Evolutionary conservation across 2,329 filamentous ascomycete genomes (phyloP).

Genomic region (Colletotrichum agaves): DNA sequence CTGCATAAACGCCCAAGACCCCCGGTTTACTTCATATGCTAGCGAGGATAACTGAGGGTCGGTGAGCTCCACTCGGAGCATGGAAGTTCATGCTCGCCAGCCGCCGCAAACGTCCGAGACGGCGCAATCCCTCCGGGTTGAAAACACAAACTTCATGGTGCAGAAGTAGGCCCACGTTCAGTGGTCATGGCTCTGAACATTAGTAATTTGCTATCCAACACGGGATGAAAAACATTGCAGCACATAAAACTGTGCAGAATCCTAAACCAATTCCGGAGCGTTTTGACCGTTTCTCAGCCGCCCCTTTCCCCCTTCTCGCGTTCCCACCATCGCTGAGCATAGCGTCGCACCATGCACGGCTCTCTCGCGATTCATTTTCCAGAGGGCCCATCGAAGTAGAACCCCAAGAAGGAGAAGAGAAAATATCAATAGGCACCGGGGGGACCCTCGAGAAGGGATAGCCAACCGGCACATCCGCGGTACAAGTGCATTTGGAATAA

Average conservation of each 20-base stretch:
- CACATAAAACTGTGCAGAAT: neutral
- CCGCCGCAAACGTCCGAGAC: conserved; percentile 4
- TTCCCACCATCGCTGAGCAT: neutral
- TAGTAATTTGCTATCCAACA: too few relatives aligned
- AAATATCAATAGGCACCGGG: neutral
- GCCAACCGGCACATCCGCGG: conserved; percentile 37
- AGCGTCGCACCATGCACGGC: conserved; percentile 32
- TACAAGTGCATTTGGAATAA: conserved; percentile 35
- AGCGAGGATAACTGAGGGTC: neutral
- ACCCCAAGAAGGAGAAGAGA: neutral
- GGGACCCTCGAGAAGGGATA: neutral
- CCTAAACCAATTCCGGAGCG: conserved; percentile 18
- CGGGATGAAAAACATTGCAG: neutral
- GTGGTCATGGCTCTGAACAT: too few relatives aligned
- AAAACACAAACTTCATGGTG: too few relatives aligned
- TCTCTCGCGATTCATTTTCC: conserved; percentile 32
- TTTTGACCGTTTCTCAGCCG: neutral
- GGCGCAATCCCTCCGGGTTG: neutral
- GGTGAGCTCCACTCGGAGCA: neutral
- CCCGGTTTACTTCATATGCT: conserved; percentile 18
- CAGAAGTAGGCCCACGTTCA: too few relatives aligned
- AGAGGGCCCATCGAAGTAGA: conserved; percentile 10
- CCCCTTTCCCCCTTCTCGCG: neutral
- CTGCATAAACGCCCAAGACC: conserved; percentile 6
- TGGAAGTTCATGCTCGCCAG: neutral